Evolutionary conservation across 345 rosid genomes (phyloP).

Genomic region (Ricinus communis): DNA sequence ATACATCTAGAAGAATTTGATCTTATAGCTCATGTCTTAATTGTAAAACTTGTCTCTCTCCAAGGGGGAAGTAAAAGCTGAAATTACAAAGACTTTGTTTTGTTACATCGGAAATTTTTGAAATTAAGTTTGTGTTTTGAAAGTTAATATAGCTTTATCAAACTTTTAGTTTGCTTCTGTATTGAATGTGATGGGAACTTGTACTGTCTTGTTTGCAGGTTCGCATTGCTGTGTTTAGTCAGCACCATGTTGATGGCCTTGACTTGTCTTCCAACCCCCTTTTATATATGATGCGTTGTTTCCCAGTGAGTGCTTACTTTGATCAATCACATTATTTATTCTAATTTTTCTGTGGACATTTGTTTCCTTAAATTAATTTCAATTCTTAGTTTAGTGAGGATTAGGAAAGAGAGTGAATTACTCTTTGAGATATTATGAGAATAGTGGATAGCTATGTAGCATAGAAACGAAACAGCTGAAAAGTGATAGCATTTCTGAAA

Average conservation of each 20-base stretch:
- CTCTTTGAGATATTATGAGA: neutral
- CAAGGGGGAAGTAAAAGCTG: neutral
- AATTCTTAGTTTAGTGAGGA: neutral
- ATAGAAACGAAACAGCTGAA: too few relatives aligned
- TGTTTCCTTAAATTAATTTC: neutral
- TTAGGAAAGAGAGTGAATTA: too few relatives aligned
- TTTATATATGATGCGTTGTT: slow-evolving; percentile 97
- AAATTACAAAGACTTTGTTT: neutral
- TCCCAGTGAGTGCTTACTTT: slow-evolving; percentile 60
- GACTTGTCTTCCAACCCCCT: slow-evolving; percentile 96
- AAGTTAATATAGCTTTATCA: neutral
- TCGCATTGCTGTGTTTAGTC: slow-evolving; percentile 96
- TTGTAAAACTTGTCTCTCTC: neutral
- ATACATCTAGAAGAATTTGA: neutral
- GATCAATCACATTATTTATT: neutral
- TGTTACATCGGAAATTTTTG: neutral
- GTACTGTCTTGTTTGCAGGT: slow-evolving; percentile 50
- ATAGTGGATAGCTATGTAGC: neutral
- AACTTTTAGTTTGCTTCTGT: neutral
- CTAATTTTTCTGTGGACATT: neutral
- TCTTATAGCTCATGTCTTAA: neutral
- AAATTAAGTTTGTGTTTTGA: neutral
- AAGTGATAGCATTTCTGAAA: too few relatives aligned
- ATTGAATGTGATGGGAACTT: slow-evolving; percentile 19
- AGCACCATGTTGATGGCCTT: slow-evolving; percentile 98